Percentiles rank a stretch among this genome's conserved stretches.
Evolutionary conservation across 2,329 filamentous ascomycete genomes (phyloP).

Genomic region (Alternaria brassicicola): DNA sequence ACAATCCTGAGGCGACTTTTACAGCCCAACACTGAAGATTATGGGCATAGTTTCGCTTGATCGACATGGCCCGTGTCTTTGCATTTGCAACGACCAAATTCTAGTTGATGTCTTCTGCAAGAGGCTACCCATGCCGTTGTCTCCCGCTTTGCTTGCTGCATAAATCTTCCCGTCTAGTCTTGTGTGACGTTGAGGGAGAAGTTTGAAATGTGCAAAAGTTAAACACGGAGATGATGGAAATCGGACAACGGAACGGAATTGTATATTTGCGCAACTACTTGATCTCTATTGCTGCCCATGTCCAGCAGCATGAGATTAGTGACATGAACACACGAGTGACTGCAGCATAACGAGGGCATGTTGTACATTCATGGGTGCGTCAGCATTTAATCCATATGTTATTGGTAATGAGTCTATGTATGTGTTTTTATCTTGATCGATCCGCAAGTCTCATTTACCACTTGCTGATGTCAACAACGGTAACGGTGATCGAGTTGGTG

Average conservation of each 20-base stretch:
- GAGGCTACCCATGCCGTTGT: too few species aligned
- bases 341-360: not conserved
- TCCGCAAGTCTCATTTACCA: not conserved
- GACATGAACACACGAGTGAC: not conserved
- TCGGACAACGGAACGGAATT: not conserved
- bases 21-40: not conserved
- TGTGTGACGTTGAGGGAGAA: not conserved
- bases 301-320: not conserved
- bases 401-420: not conserved
- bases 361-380: not conserved
- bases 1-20: not conserved
- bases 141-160: not conserved
- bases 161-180: not conserved
- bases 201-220: not conserved
- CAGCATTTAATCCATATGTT: not conserved
- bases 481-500: constrained; percentile 41
- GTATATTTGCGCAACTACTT: not conserved
- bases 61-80: not conserved
- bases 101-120: not conserved
- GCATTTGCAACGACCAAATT: not conserved
- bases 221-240: not conserved
- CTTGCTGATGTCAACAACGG: constrained; percentile 42
- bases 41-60: not conserved
- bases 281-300: not conserved
- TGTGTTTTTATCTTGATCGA: not conserved